Conservation (phyloP, 257 asterid species). For the Perilla frutescens region DNA sequence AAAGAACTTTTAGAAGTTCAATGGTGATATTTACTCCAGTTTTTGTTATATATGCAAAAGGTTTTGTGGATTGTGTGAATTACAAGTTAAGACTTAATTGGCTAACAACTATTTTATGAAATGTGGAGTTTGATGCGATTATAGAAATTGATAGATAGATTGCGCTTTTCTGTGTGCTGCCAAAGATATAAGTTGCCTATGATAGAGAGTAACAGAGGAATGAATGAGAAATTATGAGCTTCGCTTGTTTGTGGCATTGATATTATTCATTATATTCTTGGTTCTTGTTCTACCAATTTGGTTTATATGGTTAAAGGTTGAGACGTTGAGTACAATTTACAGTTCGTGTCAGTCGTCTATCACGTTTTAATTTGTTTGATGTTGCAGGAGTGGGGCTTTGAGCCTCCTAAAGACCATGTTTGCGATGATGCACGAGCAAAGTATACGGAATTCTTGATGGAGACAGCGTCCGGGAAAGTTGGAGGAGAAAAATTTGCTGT, state of each 20-base stretch:
- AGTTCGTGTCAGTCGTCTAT: neutral
- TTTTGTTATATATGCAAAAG: conserved; percentile 4
- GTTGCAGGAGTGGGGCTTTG: conserved; percentile 72
- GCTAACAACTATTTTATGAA: neutral
- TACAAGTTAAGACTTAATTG: neutral
- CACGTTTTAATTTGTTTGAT: conserved; percentile 1
- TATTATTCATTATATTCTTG: conserved; percentile 10
- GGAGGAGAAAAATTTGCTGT: conserved; percentile 57
- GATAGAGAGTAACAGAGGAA: neutral
- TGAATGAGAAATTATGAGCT: neutral
- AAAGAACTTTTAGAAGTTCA: neutral
- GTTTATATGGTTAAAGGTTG: neutral
- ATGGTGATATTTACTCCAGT: neutral
- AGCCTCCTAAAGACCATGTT: conserved; percentile 54
- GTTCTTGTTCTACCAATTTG: neutral
- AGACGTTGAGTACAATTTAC: neutral
- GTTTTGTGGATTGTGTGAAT: neutral
- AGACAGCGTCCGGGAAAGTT: conserved; percentile 68
- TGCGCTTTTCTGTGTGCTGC: neutral
- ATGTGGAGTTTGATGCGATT: conserved; percentile 10
- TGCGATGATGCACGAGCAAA: conserved; percentile 49
- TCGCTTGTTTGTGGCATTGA: neutral
- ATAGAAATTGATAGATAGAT: neutral
- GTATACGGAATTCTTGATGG: conserved; percentile 70
- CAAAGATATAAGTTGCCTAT: neutral